These are phyloP conservation scores for Cornus kousa DNA, from an alignment of 148 eudicot genomes.

Conservation along the genomic window DNA sequence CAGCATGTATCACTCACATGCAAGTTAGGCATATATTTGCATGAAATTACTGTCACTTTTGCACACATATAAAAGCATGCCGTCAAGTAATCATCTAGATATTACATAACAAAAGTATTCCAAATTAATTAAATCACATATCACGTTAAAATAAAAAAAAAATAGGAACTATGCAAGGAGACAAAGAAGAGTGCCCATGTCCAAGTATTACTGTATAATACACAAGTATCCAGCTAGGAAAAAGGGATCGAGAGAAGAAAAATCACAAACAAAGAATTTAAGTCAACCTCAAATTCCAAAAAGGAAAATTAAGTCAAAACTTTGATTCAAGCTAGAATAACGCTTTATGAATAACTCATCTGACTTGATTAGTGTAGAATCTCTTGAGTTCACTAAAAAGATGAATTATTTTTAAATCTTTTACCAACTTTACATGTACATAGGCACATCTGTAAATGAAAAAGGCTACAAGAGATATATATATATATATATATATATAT, in stretches of 20 bases:
- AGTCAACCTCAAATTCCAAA: too few species aligned
- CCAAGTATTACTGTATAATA: neutral
- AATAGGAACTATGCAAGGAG: neutral
- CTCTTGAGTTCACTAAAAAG: too few species aligned
- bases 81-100: neutral
- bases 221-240: neutral
- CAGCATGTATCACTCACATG: too few species aligned
- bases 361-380: too few species aligned
- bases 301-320: too few species aligned
- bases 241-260: too few species aligned
- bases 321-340: too few species aligned
- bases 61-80: neutral
- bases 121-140: neutral
- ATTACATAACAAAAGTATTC: neutral
- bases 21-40: too few species aligned
- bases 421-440: too few species aligned
- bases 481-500: too few species aligned
- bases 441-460: neutral
- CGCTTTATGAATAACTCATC: too few species aligned
- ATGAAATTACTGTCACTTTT: neutral
- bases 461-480: neutral
- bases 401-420: too few species aligned
- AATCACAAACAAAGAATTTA: neutral
- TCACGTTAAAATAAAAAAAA: neutral
- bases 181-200: neutral